Evolutionary conservation across 2,329 filamentous ascomycete genomes (phyloP).

Genomic region (Pseudogymnoascus sp.): DNA sequence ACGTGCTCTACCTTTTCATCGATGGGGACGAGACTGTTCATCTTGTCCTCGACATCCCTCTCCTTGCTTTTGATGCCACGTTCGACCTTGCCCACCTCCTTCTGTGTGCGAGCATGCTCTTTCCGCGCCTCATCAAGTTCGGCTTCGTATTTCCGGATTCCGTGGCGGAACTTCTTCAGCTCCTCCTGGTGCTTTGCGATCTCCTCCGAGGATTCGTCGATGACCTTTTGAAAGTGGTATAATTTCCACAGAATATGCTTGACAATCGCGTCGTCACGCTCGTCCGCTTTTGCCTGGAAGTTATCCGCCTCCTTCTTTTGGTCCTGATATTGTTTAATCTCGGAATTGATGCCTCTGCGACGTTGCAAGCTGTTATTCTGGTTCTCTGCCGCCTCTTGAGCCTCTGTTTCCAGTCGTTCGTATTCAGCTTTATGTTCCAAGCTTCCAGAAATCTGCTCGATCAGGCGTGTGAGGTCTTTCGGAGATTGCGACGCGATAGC

Average conservation of each 20-base stretch:
- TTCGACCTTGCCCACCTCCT: slow-evolving; percentile 74
- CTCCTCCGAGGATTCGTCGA: slow-evolving; percentile 81
- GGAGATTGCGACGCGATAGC: slow-evolving; percentile 92
- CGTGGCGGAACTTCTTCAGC: slow-evolving; percentile 82
- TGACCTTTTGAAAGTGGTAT: slow-evolving; percentile 86
- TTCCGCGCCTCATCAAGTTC: slow-evolving; percentile 72
- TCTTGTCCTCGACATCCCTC: slow-evolving; percentile 75
- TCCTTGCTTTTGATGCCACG: slow-evolving; percentile 78
- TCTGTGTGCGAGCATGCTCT: slow-evolving; percentile 69
- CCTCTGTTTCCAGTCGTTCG: slow-evolving; percentile 76
- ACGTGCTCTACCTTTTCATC: slow-evolving; percentile 86
- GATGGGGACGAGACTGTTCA: slow-evolving; percentile 78
- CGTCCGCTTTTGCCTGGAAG: slow-evolving; percentile 82
- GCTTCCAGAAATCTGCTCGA: slow-evolving; percentile 96
- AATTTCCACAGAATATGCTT: slow-evolving; percentile 95
- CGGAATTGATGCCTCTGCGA: slow-evolving; percentile 88
- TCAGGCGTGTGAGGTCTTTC: slow-evolving; percentile 82
- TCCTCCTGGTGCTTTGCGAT: slow-evolving; percentile 94
- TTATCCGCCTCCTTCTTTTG: slow-evolving; percentile 94
- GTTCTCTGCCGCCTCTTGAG: slow-evolving; percentile 79
- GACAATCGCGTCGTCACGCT: slow-evolving; percentile 84
- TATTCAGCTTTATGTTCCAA: slow-evolving; percentile 92
- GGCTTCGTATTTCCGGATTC: slow-evolving; percentile 74
- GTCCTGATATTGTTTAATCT: slow-evolving; percentile 95
- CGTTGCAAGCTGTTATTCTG: slow-evolving; percentile 82